Percentiles rank a stretch among this genome's conserved stretches.
Evolutionary conservation across 129 eudicot species (phyloP).

Genomic region (Deinandra increscens): DNA sequence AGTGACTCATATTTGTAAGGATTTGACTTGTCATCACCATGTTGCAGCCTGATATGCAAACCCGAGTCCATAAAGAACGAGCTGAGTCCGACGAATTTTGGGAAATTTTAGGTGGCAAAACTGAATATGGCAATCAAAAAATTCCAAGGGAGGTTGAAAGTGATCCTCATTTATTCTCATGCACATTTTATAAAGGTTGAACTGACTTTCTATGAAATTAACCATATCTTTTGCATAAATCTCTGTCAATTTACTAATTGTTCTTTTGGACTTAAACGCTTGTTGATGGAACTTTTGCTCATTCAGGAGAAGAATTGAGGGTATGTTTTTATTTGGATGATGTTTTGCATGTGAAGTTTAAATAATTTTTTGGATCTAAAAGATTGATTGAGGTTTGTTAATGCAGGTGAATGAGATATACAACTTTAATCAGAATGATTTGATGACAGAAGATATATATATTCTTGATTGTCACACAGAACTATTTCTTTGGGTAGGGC

Average conservation of each 20-base stretch:
- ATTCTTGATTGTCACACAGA: slow-evolving; percentile 68
- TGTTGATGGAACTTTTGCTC: slow-evolving; percentile 26
- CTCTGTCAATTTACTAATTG: slow-evolving; percentile 17
- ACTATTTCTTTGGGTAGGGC: slow-evolving; percentile 81
- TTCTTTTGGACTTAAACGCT: slow-evolving; percentile 11
- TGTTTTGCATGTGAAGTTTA: background rate
- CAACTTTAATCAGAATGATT: slow-evolving; percentile 80
- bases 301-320: slow-evolving; percentile 55
- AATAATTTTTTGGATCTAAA: background rate
- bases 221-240: background rate
- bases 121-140: slow-evolving; percentile 58
- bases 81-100: slow-evolving; percentile 81
- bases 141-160: slow-evolving; percentile 56
- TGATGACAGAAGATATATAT: slow-evolving; percentile 81
- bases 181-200: slow-evolving; percentile 61
- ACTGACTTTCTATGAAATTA: background rate
- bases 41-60: slow-evolving; percentile 80
- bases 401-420: slow-evolving; percentile 74
- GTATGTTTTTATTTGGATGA: slow-evolving; percentile 34
- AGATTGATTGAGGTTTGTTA: slow-evolving; percentile 7
- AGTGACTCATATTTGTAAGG: background rate
- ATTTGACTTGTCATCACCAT: slow-evolving; percentile 15
- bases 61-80: slow-evolving; percentile 67
- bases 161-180: slow-evolving; percentile 88
- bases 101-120: slow-evolving; percentile 79